Evolutionary conservation across 371 early-diverging fungal genomes (phyloP).

Genomic region (Circinella umbellata): DNA sequence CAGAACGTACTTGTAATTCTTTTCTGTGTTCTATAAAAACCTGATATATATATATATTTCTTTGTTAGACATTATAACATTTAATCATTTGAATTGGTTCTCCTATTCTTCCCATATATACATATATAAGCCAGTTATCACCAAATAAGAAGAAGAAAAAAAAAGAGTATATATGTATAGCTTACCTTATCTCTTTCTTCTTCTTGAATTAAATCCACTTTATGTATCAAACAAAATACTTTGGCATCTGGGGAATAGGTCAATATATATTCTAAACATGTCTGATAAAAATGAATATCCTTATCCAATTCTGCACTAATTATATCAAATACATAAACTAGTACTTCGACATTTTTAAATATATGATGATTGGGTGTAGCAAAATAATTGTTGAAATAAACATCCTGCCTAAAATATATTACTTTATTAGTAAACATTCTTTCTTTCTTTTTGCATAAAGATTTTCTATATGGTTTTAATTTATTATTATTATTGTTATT

Average conservation of each 20-base stretch:
- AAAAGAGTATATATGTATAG: not conserved
- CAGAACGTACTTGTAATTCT: conserved; percentile 76
- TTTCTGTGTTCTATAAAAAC: conserved; percentile 72
- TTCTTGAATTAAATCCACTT: conserved; percentile 89
- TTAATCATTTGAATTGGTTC: not conserved
- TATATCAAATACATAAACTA: conserved; percentile 94
- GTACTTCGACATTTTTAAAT: conserved; percentile 89
- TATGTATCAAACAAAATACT: conserved; percentile 90
- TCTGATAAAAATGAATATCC: conserved; percentile 84
- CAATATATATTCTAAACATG: conserved; percentile 76
- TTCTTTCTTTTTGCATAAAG: not conserved
- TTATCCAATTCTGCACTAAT: conserved; percentile 83
- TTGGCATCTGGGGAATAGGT: conserved; percentile 80
- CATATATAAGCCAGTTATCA: no score
- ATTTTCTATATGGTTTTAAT: not conserved
- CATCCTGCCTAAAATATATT: conserved; percentile 67
- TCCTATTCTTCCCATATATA: not conserved
- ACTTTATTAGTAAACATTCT: no score
- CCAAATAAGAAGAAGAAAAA: not conserved
- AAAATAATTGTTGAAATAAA: conserved; percentile 91
- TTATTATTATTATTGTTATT: not conserved
- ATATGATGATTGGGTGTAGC: conserved; percentile 84
- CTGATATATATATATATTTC: conserved; percentile 28
- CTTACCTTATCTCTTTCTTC: conserved; percentile 61
- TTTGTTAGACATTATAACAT: not conserved